A percentile compares a stretch with the other conserved stretches of the same genome.
Conservation (phyloP, 2,329 filamentous ascomycete genomes). For the Aspergillus candidus region DNA sequence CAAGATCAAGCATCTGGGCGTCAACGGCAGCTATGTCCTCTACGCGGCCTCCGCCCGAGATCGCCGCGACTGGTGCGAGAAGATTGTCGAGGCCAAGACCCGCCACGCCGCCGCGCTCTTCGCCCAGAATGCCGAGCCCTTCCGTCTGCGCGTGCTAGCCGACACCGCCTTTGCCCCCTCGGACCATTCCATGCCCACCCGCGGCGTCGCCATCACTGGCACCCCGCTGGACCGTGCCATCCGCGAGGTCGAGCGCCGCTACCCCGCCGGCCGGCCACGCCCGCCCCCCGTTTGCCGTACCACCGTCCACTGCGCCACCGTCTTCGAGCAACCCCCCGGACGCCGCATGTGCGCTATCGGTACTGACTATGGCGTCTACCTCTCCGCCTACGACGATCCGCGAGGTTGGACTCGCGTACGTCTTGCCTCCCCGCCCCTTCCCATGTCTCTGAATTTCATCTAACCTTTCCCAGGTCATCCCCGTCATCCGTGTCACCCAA, state of each 20-base stretch:
- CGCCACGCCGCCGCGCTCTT: constrained; percentile 82
- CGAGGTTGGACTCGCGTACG: constrained; percentile 83
- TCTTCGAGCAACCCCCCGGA: constrained; percentile 73
- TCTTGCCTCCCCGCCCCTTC: constrained; percentile 10
- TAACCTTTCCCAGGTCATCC: constrained; percentile 58
- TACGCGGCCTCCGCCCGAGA: constrained; percentile 73
- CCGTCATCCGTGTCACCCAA: constrained; percentile 73
- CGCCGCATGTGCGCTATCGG: constrained; percentile 88
- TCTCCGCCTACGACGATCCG: constrained; percentile 81
- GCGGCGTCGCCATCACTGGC: constrained; percentile 73
- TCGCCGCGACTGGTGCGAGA: constrained; percentile 82
- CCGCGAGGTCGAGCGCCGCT: constrained; percentile 74
- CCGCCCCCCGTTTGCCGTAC: constrained; percentile 76
- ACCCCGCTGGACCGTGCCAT: constrained; percentile 91
- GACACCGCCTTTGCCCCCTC: constrained; percentile 68
- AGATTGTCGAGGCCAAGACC: constrained; percentile 92
- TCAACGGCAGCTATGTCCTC: constrained; percentile 78
- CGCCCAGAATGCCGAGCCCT: constrained; percentile 92
- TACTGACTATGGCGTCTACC: constrained; percentile 89
- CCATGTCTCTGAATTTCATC: background rate
- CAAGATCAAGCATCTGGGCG: constrained; percentile 88
- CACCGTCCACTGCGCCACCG: constrained; percentile 85
- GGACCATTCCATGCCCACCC: constrained; percentile 49
- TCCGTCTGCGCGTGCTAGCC: constrained; percentile 83
- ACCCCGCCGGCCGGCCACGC: constrained; percentile 55